Conservation (phyloP, 2,329 filamentous ascomycete species). For the Triangularia setosa region DNA sequence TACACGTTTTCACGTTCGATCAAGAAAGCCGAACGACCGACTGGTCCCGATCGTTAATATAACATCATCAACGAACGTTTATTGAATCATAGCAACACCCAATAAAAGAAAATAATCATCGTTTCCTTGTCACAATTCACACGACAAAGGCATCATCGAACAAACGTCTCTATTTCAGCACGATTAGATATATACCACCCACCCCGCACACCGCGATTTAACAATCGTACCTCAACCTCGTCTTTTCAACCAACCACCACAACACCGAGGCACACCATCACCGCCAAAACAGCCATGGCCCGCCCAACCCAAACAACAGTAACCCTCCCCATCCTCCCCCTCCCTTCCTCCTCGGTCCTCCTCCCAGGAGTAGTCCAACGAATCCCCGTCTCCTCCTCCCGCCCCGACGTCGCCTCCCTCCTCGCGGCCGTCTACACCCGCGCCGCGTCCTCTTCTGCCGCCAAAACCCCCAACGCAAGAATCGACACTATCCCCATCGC, state of each 20-base stretch:
- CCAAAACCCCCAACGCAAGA: constrained; percentile 59
- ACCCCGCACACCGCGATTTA: too few relatives aligned
- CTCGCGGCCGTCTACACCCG: constrained; percentile 81
- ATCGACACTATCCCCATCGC: constrained; percentile 72
- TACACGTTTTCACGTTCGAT: too few relatives aligned
- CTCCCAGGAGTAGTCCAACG: constrained; percentile 82
- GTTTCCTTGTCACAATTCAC: background rate
- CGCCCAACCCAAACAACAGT: constrained; percentile 29
- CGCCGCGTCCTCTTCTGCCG: constrained; percentile 54
- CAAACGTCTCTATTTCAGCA: background rate
- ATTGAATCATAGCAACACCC: background rate
- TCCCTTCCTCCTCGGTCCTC: constrained; percentile 75
- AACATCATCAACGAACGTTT: background rate
- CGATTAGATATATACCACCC: background rate
- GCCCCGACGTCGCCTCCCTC: constrained; percentile 83
- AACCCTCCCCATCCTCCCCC: constrained; percentile 72
- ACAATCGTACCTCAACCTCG: background rate
- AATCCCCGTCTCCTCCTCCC: constrained; percentile 72
- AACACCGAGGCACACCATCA: background rate
- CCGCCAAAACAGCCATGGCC: background rate
- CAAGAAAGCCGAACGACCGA: too few relatives aligned
- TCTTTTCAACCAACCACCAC: background rate
- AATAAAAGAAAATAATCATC: background rate
- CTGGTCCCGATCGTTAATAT: background rate
- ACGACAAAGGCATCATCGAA: background rate